phyloP scores from a whole-genome alignment of 148 eudicot species.

The Cornus kousa region DNA sequence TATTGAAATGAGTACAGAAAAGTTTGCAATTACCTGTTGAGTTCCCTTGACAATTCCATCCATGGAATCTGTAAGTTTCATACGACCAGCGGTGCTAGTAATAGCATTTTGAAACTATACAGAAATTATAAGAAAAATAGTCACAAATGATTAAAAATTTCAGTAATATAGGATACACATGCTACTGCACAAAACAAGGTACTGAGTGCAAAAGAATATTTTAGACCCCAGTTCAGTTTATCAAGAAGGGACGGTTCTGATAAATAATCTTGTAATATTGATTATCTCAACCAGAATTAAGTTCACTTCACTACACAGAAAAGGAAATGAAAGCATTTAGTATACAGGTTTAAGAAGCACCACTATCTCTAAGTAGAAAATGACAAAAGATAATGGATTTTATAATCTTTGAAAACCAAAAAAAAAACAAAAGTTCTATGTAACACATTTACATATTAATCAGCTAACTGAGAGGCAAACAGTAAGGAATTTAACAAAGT shows the following conservation, averaged over 20 bases:
- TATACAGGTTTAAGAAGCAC: not conserved
- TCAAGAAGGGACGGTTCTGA: not conserved
- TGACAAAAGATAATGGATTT: too few species aligned
- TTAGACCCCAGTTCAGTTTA: not conserved
- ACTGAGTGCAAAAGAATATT: not conserved
- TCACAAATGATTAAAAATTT: not conserved
- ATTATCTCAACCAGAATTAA: not conserved
- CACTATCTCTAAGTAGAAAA: not conserved
- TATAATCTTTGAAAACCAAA: too few species aligned
- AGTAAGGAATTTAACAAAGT: too few species aligned
- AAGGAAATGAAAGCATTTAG: too few species aligned
- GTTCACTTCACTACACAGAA: not conserved
- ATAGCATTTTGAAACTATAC: conserved; percentile 67
- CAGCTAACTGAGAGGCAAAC: too few species aligned
- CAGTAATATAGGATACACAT: not conserved
- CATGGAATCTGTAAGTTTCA: conserved; percentile 56
- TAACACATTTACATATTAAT: too few species aligned
- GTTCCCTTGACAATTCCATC: conserved; percentile 58
- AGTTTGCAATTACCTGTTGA: conserved; percentile 47
- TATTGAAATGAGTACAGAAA: not conserved
- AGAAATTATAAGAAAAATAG: conserved; percentile 5
- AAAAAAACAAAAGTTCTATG: too few species aligned
- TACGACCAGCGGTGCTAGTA: conserved; percentile 52
- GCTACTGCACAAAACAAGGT: not conserved
- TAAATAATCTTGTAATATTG: not conserved